Conservation (phyloP, 1,139 yeast species). For the Yamadazyma taylorii region DNA sequence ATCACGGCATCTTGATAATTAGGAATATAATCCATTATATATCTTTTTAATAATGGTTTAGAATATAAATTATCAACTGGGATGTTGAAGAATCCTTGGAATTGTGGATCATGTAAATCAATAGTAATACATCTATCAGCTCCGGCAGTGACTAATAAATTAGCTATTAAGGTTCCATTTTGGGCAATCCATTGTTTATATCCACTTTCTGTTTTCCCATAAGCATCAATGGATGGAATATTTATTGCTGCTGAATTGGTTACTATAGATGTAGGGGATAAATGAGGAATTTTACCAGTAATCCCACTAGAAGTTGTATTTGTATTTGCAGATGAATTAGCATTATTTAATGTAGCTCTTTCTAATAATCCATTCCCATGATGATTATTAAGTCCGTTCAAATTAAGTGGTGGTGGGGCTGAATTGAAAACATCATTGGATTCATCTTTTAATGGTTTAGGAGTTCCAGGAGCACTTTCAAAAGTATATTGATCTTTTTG, state of each 20-base stretch:
- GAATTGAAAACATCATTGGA: slow-evolving; percentile 10
- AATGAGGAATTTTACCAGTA: slow-evolving; percentile 12
- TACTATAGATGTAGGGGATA: slow-evolving; percentile 28
- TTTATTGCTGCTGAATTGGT: slow-evolving; percentile 33
- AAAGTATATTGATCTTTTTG: slow-evolving; percentile 49
- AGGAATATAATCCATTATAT: slow-evolving; percentile 72
- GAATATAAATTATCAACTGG: slow-evolving; percentile 92
- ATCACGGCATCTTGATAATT: slow-evolving; percentile 76
- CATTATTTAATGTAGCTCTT: slow-evolving; percentile 18
- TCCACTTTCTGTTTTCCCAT: slow-evolving; percentile 55
- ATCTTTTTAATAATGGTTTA: slow-evolving; percentile 79
- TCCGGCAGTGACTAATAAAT: slow-evolving; percentile 86
- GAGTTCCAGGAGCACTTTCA: slow-evolving; percentile 68
- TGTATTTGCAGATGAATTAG: too few relatives aligned
- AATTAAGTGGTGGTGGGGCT: slow-evolving; percentile 20
- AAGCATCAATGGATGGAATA: slow-evolving; percentile 35
- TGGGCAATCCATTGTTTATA: slow-evolving; percentile 96
- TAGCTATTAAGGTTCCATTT: slow-evolving; percentile 90
- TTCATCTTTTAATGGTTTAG: slow-evolving; percentile 38
- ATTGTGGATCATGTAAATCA: slow-evolving; percentile 96
- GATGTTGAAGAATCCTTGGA: slow-evolving; percentile 89
- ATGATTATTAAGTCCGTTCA: slow-evolving; percentile 4
- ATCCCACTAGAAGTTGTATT: slow-evolving; percentile 4
- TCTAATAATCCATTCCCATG: slow-evolving; percentile 13
- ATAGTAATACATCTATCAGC: slow-evolving; percentile 95